A percentile compares a stretch with the other conserved stretches of the same genome.
Conservation (phyloP, 1,284 basidiomycete genomes). For the Sporisorium graminicola region DNA sequence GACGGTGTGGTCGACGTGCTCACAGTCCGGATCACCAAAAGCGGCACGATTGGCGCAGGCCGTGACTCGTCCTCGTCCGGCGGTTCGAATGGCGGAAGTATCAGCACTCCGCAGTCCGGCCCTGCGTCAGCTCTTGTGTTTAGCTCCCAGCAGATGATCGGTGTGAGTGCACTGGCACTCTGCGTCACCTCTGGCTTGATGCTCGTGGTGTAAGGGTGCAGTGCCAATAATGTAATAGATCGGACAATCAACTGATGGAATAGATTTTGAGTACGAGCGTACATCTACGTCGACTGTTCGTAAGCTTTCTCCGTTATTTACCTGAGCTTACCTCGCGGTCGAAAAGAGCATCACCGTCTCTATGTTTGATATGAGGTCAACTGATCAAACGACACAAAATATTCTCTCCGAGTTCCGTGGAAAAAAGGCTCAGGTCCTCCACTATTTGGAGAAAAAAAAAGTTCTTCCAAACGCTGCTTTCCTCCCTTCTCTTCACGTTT, state of each 20-base stretch:
- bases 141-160: background rate
- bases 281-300: no score
- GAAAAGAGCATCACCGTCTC: background rate
- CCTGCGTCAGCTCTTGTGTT: background rate
- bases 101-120: slow-evolving; percentile 26
- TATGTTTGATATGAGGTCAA: background rate
- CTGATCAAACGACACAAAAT: background rate
- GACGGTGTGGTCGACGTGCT: slow-evolving; percentile 62
- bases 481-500: background rate
- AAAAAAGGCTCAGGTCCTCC: slow-evolving; percentile 1
- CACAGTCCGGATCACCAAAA: slow-evolving; percentile 59
- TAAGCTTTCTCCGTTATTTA: no score
- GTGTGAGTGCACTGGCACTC: background rate
- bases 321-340: background rate
- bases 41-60: slow-evolving; percentile 47
- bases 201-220: slow-evolving; percentile 8
- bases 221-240: no score
- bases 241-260: no score
- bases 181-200: slow-evolving; percentile 10
- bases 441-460: slow-evolving; percentile 1
- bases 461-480: background rate
- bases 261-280: no score
- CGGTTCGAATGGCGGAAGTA: slow-evolving; percentile 13
- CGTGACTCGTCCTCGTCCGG: background rate
- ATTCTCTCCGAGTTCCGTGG: background rate